Conservation (phyloP, 1,139 yeast genomes). For the Pichia sp. region DNA sequence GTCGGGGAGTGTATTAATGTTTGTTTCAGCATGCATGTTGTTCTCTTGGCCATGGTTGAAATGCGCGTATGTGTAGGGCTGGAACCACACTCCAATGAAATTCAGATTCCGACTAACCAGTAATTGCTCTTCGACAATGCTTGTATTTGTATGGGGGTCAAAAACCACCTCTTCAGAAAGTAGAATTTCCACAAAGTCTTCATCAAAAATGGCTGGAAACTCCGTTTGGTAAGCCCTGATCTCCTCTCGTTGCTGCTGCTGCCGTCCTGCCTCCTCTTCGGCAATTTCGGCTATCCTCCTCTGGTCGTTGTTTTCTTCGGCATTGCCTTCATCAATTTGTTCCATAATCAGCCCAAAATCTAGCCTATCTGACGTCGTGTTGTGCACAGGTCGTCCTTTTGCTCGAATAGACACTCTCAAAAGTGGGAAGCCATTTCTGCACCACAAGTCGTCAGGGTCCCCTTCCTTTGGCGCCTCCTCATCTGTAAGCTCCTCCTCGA, state of each 20-base stretch:
- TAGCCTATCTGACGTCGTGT: background rate
- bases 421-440: background rate
- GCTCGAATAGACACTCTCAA: background rate
- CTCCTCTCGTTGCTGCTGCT: background rate
- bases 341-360: background rate
- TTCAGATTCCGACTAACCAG: background rate
- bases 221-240: background rate
- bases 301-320: background rate
- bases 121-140: background rate
- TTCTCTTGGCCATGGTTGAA: background rate
- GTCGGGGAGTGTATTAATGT: background rate
- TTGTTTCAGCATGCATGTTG: background rate
- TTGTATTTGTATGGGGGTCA: background rate
- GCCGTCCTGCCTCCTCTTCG: background rate
- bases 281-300: background rate
- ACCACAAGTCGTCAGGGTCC: background rate
- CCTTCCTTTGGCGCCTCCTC: background rate
- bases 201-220: constrained; percentile 1
- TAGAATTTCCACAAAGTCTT: background rate
- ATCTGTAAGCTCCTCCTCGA: background rate
- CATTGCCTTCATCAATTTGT: background rate
- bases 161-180: background rate
- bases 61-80: background rate
- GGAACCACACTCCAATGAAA: background rate
- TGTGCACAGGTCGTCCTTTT: background rate